Evolutionary conservation across 176 grass and related monocot species (phyloP), one percentile per base, ranked within the genome.

Genomic region (Oryza meridionalis): DNA sequence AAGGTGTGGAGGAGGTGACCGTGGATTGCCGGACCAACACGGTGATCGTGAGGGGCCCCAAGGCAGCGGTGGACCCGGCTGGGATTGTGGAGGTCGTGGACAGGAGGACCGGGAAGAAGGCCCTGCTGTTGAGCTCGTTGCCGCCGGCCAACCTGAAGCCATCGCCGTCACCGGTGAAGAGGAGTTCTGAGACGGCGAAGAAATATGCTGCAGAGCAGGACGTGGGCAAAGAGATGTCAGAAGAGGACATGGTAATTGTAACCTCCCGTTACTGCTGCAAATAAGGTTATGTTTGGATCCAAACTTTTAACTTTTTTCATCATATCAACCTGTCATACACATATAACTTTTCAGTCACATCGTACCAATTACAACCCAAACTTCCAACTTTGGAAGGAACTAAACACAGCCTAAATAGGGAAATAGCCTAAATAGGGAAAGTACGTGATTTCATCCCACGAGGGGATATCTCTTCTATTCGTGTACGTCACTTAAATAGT

Each of bases 1-100:
- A 81, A 97, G 94, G 79, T 24, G 87, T 90, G n/a, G 87, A 81
- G 46, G 87, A 90, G 26, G 89, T 92, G 76, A 82, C 10, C n/a
- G 88, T 88, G 11, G 89, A 94, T 45, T 72, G 44, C 65, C 65
- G 53, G 44, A 72, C 76, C 31, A 55, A 94, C 87, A 94, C 10
- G 65, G 91, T 97, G 16, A 75, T 90, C 2, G 33, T 94, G 37
- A 82, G 86, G 63, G 91, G 91, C 25, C 72, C 17, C 22, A 82
- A 40, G 42, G 89, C 37, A 37, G 72, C 69, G 7, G 75, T 83
- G 79, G 77, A 86, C 62, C 89, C 89, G 21, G 31, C 40, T 67
- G 88, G 77, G 65, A 58, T 88, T 33, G 76, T 84, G 33, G 65
- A 65, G 50, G 46, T 73, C 7, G 83, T 94, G 11, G 70, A 94